Conservation (phyloP, 441 rosid species). For the Populus hybrid region DNA sequence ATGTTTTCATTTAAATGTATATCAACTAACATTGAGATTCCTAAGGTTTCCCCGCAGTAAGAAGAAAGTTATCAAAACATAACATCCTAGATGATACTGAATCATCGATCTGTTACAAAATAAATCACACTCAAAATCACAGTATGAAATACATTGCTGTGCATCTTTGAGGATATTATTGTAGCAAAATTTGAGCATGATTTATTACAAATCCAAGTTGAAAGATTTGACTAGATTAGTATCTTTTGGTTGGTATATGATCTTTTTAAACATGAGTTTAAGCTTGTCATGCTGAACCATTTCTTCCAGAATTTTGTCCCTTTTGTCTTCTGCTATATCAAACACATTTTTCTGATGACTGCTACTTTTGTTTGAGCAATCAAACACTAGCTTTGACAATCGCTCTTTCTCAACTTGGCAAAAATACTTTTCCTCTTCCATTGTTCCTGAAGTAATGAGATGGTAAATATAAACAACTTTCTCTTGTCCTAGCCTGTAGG, state of each 20-base stretch:
- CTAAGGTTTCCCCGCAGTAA: not conserved
- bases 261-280: slow-evolving; percentile 39
- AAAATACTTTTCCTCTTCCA: slow-evolving; percentile 48
- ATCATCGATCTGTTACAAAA: not conserved
- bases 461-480: slow-evolving; percentile 57
- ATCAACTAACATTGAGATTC: not conserved
- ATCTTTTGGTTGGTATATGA: slow-evolving; percentile 29
- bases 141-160: not conserved
- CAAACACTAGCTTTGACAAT: slow-evolving; percentile 48
- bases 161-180: not conserved
- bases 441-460: slow-evolving; percentile 48
- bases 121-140: not conserved
- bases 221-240: slow-evolving; percentile 17
- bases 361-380: slow-evolving; percentile 25
- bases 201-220: slow-evolving; percentile 8
- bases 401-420: slow-evolving; percentile 51
- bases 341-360: slow-evolving; percentile 10
- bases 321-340: slow-evolving; percentile 22
- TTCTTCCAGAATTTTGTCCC: slow-evolving; percentile 48
- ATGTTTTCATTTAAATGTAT: not conserved
- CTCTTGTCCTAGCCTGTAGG: slow-evolving; percentile 68
- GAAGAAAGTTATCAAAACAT: not conserved
- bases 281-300: slow-evolving; percentile 35
- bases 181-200: not conserved
- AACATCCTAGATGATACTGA: not conserved